Evolutionary conservation across 495 filamentous ascomycete genomes (phyloP).

Genomic region (Penicillium daleae): DNA sequence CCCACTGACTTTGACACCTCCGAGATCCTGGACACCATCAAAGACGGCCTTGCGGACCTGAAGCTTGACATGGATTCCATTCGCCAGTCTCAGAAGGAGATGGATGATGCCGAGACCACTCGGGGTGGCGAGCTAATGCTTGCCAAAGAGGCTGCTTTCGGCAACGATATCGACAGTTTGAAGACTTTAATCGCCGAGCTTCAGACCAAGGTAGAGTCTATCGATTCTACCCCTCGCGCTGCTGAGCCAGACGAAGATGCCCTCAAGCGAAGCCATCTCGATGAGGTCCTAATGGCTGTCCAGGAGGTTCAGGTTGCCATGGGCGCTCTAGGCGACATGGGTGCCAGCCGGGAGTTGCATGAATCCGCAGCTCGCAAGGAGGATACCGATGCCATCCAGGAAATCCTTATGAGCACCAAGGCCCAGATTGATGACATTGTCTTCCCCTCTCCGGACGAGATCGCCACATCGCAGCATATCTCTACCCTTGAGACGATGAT

Average conservation of each 20-base stretch:
- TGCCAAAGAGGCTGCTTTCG: constrained; percentile 52
- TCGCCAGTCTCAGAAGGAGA: constrained; percentile 52
- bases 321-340: constrained; percentile 51
- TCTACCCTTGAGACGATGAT: constrained; percentile 71
- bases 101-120: constrained; percentile 44
- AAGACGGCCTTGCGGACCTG: constrained; percentile 72
- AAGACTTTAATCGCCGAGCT: constrained; percentile 81
- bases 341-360: constrained; percentile 36
- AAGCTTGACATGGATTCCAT: constrained; percentile 78
- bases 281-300: constrained; percentile 59
- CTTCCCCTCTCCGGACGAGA: constrained; percentile 60
- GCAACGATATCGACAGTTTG: constrained; percentile 78
- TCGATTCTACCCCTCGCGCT: constrained; percentile 63
- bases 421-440: constrained; percentile 76
- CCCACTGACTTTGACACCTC: constrained; percentile 79
- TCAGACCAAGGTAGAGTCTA: constrained; percentile 78
- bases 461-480: constrained; percentile 77
- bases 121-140: constrained; percentile 61
- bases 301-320: constrained; percentile 63
- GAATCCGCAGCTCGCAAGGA: constrained; percentile 61
- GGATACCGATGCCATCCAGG: constrained; percentile 87
- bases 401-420: constrained; percentile 81
- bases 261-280: constrained; percentile 62
- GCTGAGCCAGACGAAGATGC: constrained; percentile 46
- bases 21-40: constrained; percentile 85